Base-by-base conservation (phyloP, 257 asterid species). In the Plectranthus barbatus region DNA sequence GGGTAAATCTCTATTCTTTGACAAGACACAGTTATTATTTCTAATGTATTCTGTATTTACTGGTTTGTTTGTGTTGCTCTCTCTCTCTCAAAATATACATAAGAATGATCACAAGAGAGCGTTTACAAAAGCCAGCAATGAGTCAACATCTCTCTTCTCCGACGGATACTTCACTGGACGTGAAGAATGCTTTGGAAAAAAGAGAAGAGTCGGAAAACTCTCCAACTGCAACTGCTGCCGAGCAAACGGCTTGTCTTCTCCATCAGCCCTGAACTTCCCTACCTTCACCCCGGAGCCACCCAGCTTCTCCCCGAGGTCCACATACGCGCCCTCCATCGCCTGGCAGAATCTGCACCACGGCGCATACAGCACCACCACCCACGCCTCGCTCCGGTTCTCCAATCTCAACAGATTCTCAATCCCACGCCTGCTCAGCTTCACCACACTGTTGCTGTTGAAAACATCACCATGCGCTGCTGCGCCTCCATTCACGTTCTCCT, bases 281-380 rank as follows among this genome's bases (percentile, higher is more conserved):
- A 90, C 94, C 85, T 90, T 90, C 11, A 90, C 87, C 1, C 88
- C 95, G 0, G 82, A 68, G 0, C 86, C 92, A 2, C 64, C 86
- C 19, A 90, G 67, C 77, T 74, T 87, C 70, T 80, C 88, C 0
- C 88, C 90, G 71, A 90, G 64, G 7, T 85, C 91, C 39, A 85
- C 79, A 8, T 73, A 90, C 6, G 95, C 77, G 6, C 74, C 79
- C 79, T 90, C 97, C 92, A 90, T 87, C 21, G 69, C 97, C 84
- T 87, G 94, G 85, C 95, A 90, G 74, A 84, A 90, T 4, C 6
- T 77, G 86, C 97, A 90, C 95, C 97, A 90, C 1, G 97, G 97
- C 0, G 97, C 95, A 21, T 90, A 90, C 5, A 85, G 77, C 39
- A 90, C 95, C 11, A 90, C 92, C 1, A 87, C 53, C 97, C 95